Evolutionary conservation across 2,329 filamentous ascomycete species (phyloP), one percentile per base, ranked within the genome.

Genomic region (Pseudocercospora pini-densiflorae): DNA sequence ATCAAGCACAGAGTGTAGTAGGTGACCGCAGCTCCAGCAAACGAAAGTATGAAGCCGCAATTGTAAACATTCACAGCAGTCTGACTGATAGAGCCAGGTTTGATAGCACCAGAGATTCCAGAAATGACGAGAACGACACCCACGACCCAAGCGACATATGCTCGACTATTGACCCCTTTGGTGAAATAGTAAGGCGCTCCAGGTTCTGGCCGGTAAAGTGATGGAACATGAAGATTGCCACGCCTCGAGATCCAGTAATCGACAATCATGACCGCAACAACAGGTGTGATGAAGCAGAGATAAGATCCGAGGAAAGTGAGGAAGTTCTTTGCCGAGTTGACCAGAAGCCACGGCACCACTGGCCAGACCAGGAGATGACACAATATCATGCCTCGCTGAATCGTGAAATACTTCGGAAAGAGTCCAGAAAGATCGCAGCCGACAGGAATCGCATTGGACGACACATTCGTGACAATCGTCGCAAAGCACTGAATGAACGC

Each of bases 381-480:
- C 9, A 82, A 68, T 5, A 83, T 68, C 68, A 81, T 79, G 16
- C 81, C 81, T 21, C 81, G 74, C 6, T 76, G 73, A 63, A 83
- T 83, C 12, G 77, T 83, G 60, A 83, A 75, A 66, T 79, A 82
- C 31, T 73, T 74, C 0, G 81, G 81, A 21, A 82, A 76, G 0
- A 83, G 73, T 8, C 79, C 79, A 0, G 77, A 80, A 67, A 82
- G 75, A 62, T 83, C 81, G 24, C 77, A 75, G 19, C 80, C 81
- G 49, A 80, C 77, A 0, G 80, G 79, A 55, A 83, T 78, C 0
- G 78, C 77, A 66, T 82, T 82, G 45, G 77, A 75, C 5, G 75
- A 77, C 10, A 82, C 76, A 62, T 84, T 83, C 31, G 81, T 83
- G 47, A 77, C 79, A 27, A 84, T 77, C 6, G 79, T 79, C 16